Percentiles rank a stretch among this genome's conserved stretches.
phyloP scores from a whole-genome alignment of 2,329 filamentous ascomycete species.

The Verticillium nonalfalfae region DNA sequence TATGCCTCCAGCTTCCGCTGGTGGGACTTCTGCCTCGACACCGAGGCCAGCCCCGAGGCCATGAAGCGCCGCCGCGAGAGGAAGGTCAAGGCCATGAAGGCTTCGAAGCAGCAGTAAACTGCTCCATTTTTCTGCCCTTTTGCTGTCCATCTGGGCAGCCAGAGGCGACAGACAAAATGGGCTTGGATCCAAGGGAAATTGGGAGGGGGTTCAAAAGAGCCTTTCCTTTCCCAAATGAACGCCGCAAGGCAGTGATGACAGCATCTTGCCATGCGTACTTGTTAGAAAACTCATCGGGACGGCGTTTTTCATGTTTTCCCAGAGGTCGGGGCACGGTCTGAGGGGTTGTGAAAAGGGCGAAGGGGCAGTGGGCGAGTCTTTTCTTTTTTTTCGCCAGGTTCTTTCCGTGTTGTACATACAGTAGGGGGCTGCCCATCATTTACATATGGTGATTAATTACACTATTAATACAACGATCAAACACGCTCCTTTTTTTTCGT shows the following conservation, averaged over 20 bases:
- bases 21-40: slow-evolving; percentile 96
- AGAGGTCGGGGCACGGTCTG: slow-evolving; percentile 1
- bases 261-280: slow-evolving; percentile 2
- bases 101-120: slow-evolving; percentile 61
- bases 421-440: slow-evolving; percentile 4
- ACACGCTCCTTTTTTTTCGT: not conserved
- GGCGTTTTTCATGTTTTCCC: slow-evolving; percentile 8
- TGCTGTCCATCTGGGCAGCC: not conserved
- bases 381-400: not conserved
- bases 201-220: not conserved
- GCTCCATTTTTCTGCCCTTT: too few species aligned
- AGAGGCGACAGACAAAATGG: not conserved
- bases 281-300: slow-evolving; percentile 8
- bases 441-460: slow-evolving; percentile 2
- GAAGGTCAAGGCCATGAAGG: slow-evolving; percentile 60
- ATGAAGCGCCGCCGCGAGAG: slow-evolving; percentile 75
- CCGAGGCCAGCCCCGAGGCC: slow-evolving; percentile 84
- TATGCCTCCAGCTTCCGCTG: slow-evolving; percentile 97
- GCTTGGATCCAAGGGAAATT: not conserved
- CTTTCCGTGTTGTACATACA: slow-evolving; percentile 8
- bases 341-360: too few species aligned
- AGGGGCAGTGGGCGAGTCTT: slow-evolving; percentile 4
- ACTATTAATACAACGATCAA: slow-evolving; percentile 5
- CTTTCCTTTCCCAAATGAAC: slow-evolving; percentile 2
- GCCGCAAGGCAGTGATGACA: not conserved